Evolutionary conservation across 1,284 basidiomycete species (phyloP).

Genomic region (Schizophyllum commune): DNA sequence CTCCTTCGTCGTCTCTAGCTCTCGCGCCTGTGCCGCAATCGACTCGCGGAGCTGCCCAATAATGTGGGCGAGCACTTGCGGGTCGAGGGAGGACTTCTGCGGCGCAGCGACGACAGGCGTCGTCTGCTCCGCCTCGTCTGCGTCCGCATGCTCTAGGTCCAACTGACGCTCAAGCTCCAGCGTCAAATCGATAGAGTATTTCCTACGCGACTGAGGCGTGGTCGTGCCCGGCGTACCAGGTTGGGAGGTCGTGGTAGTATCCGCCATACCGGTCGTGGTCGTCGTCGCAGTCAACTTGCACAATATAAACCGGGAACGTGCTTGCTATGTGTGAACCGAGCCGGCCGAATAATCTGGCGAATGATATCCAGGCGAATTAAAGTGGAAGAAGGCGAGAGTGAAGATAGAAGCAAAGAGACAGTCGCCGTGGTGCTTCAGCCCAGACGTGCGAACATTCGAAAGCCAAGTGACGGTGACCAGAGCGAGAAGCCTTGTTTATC

Average conservation of each 20-base stretch:
- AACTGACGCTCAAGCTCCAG: constrained; percentile 73
- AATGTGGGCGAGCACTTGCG: constrained; percentile 67
- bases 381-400: too few species aligned
- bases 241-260: neutral
- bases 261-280: neutral
- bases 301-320: too few species aligned
- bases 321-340: too few species aligned
- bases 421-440: too few species aligned
- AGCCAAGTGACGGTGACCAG: too few species aligned
- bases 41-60: constrained; percentile 58
- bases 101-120: constrained; percentile 14
- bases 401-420: too few species aligned
- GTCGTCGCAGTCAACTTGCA: too few species aligned
- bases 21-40: constrained; percentile 52
- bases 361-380: too few species aligned
- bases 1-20: constrained; percentile 55
- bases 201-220: constrained; percentile 22
- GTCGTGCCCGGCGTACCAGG: neutral
- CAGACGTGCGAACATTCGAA: too few species aligned
- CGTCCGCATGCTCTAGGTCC: constrained; percentile 52
- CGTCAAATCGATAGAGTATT: constrained; percentile 67
- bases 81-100: constrained; percentile 47
- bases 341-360: too few species aligned
- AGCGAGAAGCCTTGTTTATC: too few species aligned
- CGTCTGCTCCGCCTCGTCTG: constrained; percentile 26